Conservation (phyloP, 257 asterid genomes). For the Catharanthus roseus region DNA sequence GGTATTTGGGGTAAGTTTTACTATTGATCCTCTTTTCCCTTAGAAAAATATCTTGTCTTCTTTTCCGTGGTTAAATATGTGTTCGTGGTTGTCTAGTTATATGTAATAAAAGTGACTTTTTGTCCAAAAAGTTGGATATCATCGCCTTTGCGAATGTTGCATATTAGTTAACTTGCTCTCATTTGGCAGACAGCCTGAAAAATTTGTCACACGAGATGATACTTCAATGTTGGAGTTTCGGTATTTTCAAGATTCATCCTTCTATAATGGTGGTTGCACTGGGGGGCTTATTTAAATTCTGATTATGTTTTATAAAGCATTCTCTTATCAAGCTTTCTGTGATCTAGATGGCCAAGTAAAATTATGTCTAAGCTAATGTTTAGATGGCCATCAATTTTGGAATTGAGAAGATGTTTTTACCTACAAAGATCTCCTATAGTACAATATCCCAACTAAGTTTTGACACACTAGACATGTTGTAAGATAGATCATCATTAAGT, state of each 20-base stretch:
- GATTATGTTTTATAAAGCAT: not conserved
- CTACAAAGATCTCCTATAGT: too few species aligned
- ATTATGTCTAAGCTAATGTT: not conserved
- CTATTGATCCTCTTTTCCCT: not conserved
- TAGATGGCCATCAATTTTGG: not conserved
- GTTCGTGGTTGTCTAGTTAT: not conserved
- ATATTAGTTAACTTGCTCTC: not conserved
- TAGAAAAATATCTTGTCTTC: not conserved
- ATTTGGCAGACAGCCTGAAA: too few species aligned
- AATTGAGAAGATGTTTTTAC: not conserved
- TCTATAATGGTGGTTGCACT: not conserved
- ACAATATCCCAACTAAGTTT: too few species aligned
- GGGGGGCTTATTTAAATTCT: not conserved
- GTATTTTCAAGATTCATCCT: not conserved
- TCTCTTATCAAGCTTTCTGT: not conserved
- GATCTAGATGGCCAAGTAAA: not conserved
- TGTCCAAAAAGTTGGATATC: not conserved
- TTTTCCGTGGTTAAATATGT: not conserved
- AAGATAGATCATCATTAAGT: too few species aligned
- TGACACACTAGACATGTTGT: too few species aligned
- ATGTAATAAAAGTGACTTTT: not conserved
- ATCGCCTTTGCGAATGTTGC: not conserved
- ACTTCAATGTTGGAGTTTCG: not conserved
- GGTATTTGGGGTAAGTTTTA: slow-evolving; percentile 78
- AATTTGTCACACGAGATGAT: not conserved